phyloP scores from a whole-genome alignment of 768 basidiomycete genomes.

The Lactifluus piperatus region DNA sequence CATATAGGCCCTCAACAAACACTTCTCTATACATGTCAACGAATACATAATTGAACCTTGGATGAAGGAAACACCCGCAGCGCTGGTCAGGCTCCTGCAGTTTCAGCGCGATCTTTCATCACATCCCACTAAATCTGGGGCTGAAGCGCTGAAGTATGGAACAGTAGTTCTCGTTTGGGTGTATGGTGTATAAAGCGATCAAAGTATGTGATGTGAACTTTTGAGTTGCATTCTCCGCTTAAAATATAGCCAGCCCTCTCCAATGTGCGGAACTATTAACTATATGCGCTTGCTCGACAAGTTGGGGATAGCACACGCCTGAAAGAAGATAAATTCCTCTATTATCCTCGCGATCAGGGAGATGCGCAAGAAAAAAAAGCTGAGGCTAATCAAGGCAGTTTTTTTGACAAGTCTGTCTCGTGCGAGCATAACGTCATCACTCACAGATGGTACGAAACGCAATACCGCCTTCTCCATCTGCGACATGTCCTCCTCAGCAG shows the following conservation, averaged over 20 bases:
- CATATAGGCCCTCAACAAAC: too few species aligned
- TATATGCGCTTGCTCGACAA: neutral
- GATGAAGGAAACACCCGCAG: slow-evolving; percentile 13
- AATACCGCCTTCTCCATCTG: slow-evolving; percentile 17
- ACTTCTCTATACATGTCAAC: too few species aligned
- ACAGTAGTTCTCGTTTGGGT: slow-evolving; percentile 16
- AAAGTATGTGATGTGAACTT: slow-evolving; percentile 12
- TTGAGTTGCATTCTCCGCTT: neutral
- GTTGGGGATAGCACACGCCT: neutral
- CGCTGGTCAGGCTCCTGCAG: slow-evolving; percentile 2
- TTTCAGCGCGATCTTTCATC: neutral
- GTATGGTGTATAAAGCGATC: slow-evolving; percentile 7
- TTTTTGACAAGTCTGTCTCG: slow-evolving; percentile 14
- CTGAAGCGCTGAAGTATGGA: slow-evolving; percentile 11
- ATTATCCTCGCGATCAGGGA: neutral
- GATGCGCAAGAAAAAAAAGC: slow-evolving; percentile 8
- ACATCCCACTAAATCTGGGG: neutral
- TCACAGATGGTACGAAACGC: slow-evolving; percentile 7
- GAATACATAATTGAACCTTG: slow-evolving; percentile 12
- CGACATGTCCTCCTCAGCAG: neutral
- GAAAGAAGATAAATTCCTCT: too few species aligned
- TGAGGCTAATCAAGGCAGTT: neutral
- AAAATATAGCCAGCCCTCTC: neutral
- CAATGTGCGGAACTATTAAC: neutral
- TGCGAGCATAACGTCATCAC: slow-evolving; percentile 2